A percentile compares a stretch with the other conserved stretches of the same genome.
Conservation (phyloP, 352 stramenopile genomes). For the Globisporangium spinosum region DNA sequence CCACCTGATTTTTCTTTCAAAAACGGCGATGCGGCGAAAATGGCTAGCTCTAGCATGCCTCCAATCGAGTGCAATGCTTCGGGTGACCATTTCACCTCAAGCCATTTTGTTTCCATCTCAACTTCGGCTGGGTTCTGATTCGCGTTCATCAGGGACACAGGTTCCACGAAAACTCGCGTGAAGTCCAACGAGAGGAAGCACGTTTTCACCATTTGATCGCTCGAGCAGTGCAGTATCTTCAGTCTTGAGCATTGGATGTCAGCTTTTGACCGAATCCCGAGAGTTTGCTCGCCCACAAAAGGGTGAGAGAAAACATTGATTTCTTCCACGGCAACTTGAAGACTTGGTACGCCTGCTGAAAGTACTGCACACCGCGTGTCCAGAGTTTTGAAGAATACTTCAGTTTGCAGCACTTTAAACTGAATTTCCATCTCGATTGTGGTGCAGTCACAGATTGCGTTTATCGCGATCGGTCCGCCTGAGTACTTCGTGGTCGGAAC, state of each 20-base stretch:
- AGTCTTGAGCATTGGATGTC: slow-evolving; percentile 62
- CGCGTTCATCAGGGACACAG: slow-evolving; percentile 37
- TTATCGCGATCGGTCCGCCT: neutral
- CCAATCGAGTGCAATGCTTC: slow-evolving; percentile 62
- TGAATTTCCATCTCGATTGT: slow-evolving; percentile 51
- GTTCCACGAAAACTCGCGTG: slow-evolving; percentile 53
- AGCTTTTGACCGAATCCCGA: slow-evolving; percentile 59
- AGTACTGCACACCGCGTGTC: slow-evolving; percentile 41
- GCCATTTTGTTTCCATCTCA: slow-evolving; percentile 76
- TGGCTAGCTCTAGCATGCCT: slow-evolving; percentile 52
- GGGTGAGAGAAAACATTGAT: slow-evolving; percentile 54
- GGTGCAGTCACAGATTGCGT: slow-evolving; percentile 17
- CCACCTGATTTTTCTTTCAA: slow-evolving; percentile 14
- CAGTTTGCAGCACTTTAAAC: slow-evolving; percentile 50
- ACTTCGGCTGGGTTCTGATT: slow-evolving; percentile 38
- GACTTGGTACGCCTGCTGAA: slow-evolving; percentile 38
- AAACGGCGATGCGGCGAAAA: slow-evolving; percentile 37
- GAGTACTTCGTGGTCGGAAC: neutral
- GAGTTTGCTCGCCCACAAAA: slow-evolving; percentile 38
- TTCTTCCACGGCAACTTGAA: slow-evolving; percentile 49
- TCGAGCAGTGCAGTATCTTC: slow-evolving; percentile 38
- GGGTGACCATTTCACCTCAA: slow-evolving; percentile 67
- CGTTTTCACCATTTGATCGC: slow-evolving; percentile 19
- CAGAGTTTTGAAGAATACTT: slow-evolving; percentile 33
- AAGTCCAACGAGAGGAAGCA: slow-evolving; percentile 68